Base-by-base conservation (phyloP, 2,329 filamentous ascomycete species). In the Didymella keratinophila region DNA sequence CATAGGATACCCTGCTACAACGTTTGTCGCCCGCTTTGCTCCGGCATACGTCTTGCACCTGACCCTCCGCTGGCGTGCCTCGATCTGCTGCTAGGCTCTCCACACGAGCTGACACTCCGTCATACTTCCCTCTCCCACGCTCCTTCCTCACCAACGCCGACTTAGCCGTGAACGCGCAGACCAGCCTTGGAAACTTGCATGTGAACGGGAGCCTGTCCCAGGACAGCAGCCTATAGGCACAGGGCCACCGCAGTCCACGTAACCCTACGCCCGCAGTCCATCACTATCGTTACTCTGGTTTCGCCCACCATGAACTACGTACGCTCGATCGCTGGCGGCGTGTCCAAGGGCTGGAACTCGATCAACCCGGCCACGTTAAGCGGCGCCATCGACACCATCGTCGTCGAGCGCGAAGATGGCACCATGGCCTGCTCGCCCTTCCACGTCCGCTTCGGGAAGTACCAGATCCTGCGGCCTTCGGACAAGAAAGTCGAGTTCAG, bases 401-500 rank as follows among this genome's bases (percentile, higher is more conserved):
- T 99, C 54, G 93, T 99, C 58, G 93, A 99, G 79, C 93, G 96
- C 68, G 92, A 94, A 75, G 95, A 99, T 84, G 95, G 86, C 61
- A 85, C 84, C 39, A 84, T 98, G 57, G 88, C 90, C 65, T 99
- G 95, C 80, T 98, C 94, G 27, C 95, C 95, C 48, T 99, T 99
- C 79, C 95, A 99, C 78, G 95, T 99, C 66, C 93, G 95, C 71
- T 99, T 99, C 78, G 95, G 95, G 78, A 99, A 99, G 81, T 98
- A 98, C 82, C 97, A 94, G 60, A 84, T 99, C 37, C 81, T 99
- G 71, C 90, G 95, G 21, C 95, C 95, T 0, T 97, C 89, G 60
- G 95, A 99, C 79, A 99, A 99, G 81, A 99, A 98, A 86, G 95
- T 99, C 72, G 93, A 98, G 79, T 99, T 99, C 80, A 86, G 86